phyloP scores from a whole-genome alignment of 2,329 filamentous ascomycete genomes.

The Clonostachys solani region DNA sequence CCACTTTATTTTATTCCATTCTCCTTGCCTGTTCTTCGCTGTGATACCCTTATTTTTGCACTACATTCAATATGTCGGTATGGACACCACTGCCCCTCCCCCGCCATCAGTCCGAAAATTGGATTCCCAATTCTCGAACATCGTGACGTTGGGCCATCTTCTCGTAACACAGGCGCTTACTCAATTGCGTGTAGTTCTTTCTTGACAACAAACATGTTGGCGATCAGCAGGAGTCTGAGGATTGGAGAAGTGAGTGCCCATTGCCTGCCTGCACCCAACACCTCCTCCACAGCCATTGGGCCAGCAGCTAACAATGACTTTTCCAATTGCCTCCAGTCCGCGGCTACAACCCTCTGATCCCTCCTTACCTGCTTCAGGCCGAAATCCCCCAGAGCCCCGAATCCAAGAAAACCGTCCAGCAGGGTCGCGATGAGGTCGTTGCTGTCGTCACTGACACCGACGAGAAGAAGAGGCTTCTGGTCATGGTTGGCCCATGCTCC shows the following conservation, averaged over 20 bases:
- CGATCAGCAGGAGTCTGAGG: conserved; percentile 68
- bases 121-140: conserved; percentile 1
- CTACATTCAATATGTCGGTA: conserved; percentile 8
- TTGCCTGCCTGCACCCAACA: conserved; percentile 1
- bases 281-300: neutral
- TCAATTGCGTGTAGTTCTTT: conserved; percentile 48
- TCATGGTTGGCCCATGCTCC: conserved; percentile 92
- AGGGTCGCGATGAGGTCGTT: conserved; percentile 59
- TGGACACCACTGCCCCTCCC: conserved; percentile 5
- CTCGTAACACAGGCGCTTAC: too few species aligned
- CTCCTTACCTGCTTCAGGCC: conserved; percentile 91
- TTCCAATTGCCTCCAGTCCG: conserved; percentile 50
- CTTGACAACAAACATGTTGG: conserved; percentile 77
- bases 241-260: conserved; percentile 71
- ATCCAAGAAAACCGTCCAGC: conserved; percentile 56
- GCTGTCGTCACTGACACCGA: conserved; percentile 67
- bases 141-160: conserved; percentile 11
- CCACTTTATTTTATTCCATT: neutral
- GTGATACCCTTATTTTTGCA: neutral
- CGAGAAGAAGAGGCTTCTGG: conserved; percentile 52
- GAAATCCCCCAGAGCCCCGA: conserved; percentile 66
- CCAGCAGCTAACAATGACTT: conserved; percentile 5
- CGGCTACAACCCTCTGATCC: conserved; percentile 89
- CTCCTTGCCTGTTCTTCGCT: neutral
- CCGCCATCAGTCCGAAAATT: conserved; percentile 1